Evolutionary conservation across 805 yeast genomes (phyloP), one percentile per base, ranked within the genome.

Genomic region (Wickerhamomyces queroliae): DNA sequence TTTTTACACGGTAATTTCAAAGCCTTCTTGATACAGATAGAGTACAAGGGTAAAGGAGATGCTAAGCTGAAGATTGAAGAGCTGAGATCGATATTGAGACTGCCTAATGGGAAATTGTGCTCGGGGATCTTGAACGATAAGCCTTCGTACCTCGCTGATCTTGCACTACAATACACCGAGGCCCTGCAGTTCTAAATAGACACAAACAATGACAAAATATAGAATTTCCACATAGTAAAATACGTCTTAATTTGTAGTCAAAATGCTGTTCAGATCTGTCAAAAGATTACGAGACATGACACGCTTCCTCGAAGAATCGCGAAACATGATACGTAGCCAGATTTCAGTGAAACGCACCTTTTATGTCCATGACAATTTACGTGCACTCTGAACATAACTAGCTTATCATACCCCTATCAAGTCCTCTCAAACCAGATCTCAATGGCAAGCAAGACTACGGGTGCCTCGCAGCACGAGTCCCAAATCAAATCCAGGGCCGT

Each of bases 1-100:
- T 78, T 80, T 36, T 66, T 84, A 12, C 89, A 83, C 53, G 95
- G 95, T 1, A 69, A 68, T 16, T 85, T 83, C 64, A 74, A 80
- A 44, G 89, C 89, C 0, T 69, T 85, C 27, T 55, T 85, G 27
- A 71, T 85, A 21, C 83, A 81, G 48, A 66, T 81, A 3, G 41
- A 43, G 3, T 30, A 26, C 18, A 15, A 15, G 10, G 43, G 36
- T 5, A 26, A 38, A 9, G 42, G 37, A 2, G 13, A 39, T 15
- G 40, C 19, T 34, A 49, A 20, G 28, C 36, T 30, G 24, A 44
- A 39, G 23, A 35, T 35, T 6, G 37, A 36, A 19, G 51, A 55
- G 13, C 60, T 70, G 38, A 51, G 49, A 7, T 50, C 7, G 62
- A 60, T 42, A 64, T 69, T 45, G 58, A 59, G 20, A 62, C 69